Base-by-base conservation (phyloP, 106 monocot genomes). In the Allium cepa region DNA sequence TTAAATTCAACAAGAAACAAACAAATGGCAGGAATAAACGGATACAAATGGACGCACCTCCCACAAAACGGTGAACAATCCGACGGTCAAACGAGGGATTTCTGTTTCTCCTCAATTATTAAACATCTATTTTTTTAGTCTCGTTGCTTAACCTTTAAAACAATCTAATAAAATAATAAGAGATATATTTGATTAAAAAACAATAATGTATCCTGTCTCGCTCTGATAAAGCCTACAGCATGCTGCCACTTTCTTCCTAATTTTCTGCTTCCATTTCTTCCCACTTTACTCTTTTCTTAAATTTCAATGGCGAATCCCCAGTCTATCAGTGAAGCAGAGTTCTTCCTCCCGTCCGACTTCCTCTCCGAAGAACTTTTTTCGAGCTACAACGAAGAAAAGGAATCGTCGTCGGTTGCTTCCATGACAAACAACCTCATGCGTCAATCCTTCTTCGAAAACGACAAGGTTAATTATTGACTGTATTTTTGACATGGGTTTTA, bases 291-390 rank as follows among this genome's bases (percentile, higher is more conserved):
- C 68, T 11, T 22, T 47, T 17, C 59, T 59, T 58, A 7, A 58
- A 58, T 26, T 52, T 47, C 9, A 4, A 7, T 10, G 15, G 4
- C 63, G 14, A 47, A 46, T 5, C 46, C 10, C 5, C 47, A 47
- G 4, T n/a, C n/a, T 14, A 2, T 27, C 61, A 47, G 11, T 3
- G 47, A 63, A 63, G 8, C 11, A 0, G 88, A 74, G 73, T 73
- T 84, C 28, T 75, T 61, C 71, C 80, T 87, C 12, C 87, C 87
- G 7, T 50, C 82, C 1, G 87, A 87, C 50, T 73, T 87, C 66
- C 78, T 87, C 45, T 69, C 46, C 71, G 86, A 87, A 10, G 87
- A 83, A 12, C 55, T 78, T 73, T 72, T 77, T 47, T 58, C 28
- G 46, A 63, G 59, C 51, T 73, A 67, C 52, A 51, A 67, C 62